A percentile compares a stretch with the other conserved stretches of the same genome.
These are phyloP conservation scores for Umbelopsis sp. DNA, from an alignment of 371 early-diverging fungal species.

Conservation along the genomic window DNA sequence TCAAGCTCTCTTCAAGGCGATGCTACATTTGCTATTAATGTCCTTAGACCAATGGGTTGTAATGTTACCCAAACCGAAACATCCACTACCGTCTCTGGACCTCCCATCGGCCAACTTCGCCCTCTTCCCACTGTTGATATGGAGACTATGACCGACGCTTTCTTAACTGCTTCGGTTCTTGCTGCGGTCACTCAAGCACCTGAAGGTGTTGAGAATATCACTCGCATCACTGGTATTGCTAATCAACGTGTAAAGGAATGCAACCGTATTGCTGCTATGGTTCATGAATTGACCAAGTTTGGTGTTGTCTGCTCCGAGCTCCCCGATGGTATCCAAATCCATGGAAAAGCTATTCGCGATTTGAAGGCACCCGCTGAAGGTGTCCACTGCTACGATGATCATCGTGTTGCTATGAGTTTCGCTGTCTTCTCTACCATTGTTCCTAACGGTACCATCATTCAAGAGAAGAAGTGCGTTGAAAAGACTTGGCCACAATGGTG, in stretches of 20 bases:
- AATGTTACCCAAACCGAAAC: conserved; percentile 85
- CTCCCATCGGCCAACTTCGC: conserved; percentile 69
- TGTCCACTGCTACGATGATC: conserved; percentile 95
- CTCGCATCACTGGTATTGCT: conserved; percentile 92
- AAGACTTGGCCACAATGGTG: conserved; percentile 99
- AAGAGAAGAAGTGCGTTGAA: conserved; percentile 95
- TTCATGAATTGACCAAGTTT: conserved; percentile 87
- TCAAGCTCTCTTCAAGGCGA: conserved; percentile 89
- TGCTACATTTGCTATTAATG: conserved; percentile 90
- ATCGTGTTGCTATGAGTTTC: conserved; percentile 97
- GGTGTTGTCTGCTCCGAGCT: conserved; percentile 86
- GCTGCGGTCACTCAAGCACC: conserved; percentile 82
- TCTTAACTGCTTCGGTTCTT: conserved; percentile 92
- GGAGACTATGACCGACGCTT: conserved; percentile 99
- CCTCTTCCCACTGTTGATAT: conserved; percentile 90
- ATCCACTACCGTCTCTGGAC: conserved; percentile 91
- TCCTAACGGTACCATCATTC: conserved; percentile 75
- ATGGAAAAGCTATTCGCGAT: conserved; percentile 65
- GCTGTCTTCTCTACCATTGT: conserved; percentile 82
- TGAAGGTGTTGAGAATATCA: conserved; percentile 58
- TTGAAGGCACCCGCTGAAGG: conserved; percentile 66
- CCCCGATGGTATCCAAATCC: conserved; percentile 90
- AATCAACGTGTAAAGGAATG: conserved; percentile 99
- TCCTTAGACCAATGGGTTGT: conserved; percentile 92
- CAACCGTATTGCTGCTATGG: conserved; percentile 96